Base-by-base conservation (phyloP, 345 rosid species). In the Microthlaspi erraticum region DNA sequence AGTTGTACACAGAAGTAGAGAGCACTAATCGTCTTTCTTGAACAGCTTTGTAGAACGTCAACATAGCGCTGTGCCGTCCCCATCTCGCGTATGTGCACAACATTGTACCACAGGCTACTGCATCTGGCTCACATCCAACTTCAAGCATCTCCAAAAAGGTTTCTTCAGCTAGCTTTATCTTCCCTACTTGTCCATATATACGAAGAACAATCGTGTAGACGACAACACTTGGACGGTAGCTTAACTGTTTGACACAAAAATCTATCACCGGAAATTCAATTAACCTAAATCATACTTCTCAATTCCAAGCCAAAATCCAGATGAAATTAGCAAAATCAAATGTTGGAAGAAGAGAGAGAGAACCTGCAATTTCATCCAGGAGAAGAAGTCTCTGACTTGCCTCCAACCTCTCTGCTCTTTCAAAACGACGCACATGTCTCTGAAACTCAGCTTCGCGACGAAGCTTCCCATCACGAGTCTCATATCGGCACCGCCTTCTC, bases 341-440 rank as follows among this genome's bases (percentile, higher is more conserved):
- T 2, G 8, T 33, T 39, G 5, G 43, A 33, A 33, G 32, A 7
- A 31, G 48, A 42, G n/a, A 1, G 31, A 75, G 45, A 16, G 42
- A 63, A 70, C 96, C 95, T 90, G 98, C 78, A 93, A 77, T 75
- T 93, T 90, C 97, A 93, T 93, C 98, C 98, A 93, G 23, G 79
- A 62, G 81, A 93, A 93, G 76, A 90, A 87, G 56, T 90, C 93
- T 50, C 83, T 69, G 29, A 75, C 97, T 81, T 93, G 93, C 45
- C 83, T 82, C 98, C 98, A 93, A 11, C 86, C 83, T 70, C 78
- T 88, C 74, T 88, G 97, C 63, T 85, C 97, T 78, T 88, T 93
- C 79, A 93, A 71, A 64, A 93, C 97, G 38, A 87, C 89, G 60
- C 98, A 93, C 97, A 93, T 93, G 43, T 90, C 98, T 73, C 84